Percentiles rank a stretch among this genome's conserved stretches.
phyloP scores from a whole-genome alignment of 2,329 filamentous ascomycete genomes.

The Didymosphaeria variabile region DNA sequence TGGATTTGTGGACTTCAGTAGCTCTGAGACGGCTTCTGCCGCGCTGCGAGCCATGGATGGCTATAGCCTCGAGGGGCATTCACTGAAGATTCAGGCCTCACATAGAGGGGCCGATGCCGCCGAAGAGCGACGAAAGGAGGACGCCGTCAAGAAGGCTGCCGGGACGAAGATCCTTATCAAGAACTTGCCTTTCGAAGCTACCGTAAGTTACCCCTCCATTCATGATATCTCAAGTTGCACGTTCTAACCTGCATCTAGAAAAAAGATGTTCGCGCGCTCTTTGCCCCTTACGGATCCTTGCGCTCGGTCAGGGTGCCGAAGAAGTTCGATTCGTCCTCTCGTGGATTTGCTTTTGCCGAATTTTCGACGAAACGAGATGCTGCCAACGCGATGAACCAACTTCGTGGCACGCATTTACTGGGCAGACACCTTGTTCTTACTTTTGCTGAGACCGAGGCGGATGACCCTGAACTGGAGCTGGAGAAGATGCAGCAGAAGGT shows the following conservation, averaged over 20 bases:
- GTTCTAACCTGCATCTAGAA: constrained; percentile 60
- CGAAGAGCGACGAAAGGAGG: constrained; percentile 83
- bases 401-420: constrained; percentile 91
- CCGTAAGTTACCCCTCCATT: constrained; percentile 33
- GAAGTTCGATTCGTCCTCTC: constrained; percentile 87
- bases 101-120: constrained; percentile 88
- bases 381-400: constrained; percentile 85
- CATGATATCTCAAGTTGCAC: constrained; percentile 9
- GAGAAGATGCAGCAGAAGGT: constrained; percentile 97
- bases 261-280: constrained; percentile 86
- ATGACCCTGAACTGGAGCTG: constrained; percentile 95
- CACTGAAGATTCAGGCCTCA: constrained; percentile 83
- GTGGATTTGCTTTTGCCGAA: constrained; percentile 96
- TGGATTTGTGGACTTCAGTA: constrained; percentile 89
- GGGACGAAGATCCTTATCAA: constrained; percentile 97
- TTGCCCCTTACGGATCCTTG: constrained; percentile 90
- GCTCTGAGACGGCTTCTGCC: constrained; percentile 78
- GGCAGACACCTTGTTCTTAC: constrained; percentile 90
- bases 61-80: constrained; percentile 84
- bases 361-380: constrained; percentile 93
- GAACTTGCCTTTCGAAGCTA: constrained; percentile 93
- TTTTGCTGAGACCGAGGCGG: constrained; percentile 85
- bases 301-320: constrained; percentile 92
- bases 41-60: constrained; percentile 89
- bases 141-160: constrained; percentile 81